A percentile compares a stretch with the other conserved stretches of the same genome.
phyloP scores from a whole-genome alignment of 2,329 filamentous ascomycete genomes.

The Pseudogymnoascus sp. region DNA sequence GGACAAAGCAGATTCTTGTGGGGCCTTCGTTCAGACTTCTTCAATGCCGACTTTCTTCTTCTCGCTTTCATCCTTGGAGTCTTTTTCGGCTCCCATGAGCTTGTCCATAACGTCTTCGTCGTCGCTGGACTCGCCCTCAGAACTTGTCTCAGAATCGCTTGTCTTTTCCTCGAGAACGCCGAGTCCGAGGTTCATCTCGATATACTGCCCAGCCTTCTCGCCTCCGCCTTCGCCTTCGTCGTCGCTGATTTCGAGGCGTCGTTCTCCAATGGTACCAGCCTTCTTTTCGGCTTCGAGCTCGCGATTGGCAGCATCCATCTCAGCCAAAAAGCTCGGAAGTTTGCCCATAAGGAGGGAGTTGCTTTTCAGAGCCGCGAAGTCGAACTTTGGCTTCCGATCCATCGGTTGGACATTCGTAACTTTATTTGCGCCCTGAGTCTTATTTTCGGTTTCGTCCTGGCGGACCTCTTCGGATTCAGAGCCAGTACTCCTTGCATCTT shows the following conservation, averaged over 20 bases:
- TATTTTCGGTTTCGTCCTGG: background rate
- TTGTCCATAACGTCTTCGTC: conserved; percentile 9
- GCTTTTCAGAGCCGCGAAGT: conserved; percentile 9
- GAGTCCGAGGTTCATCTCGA: conserved; percentile 18
- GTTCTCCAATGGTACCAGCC: conserved; percentile 10
- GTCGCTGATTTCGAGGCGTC: conserved; percentile 10
- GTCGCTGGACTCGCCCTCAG: conserved; percentile 3
- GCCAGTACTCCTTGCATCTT: background rate
- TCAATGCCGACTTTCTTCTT: conserved; percentile 2
- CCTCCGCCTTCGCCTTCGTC: background rate
- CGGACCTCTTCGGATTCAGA: background rate
- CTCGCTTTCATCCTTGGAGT: background rate
- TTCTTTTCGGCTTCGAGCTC: conserved; percentile 14
- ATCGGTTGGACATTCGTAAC: conserved; percentile 17
- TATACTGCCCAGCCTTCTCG: conserved; percentile 9
- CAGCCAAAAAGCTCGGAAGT: conserved; percentile 16
- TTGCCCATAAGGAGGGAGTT: conserved; percentile 1
- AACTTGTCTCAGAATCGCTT: conserved; percentile 9
- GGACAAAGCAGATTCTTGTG: background rate
- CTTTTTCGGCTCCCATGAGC: conserved; percentile 4
- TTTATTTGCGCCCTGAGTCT: background rate
- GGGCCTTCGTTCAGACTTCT: background rate
- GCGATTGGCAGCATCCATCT: conserved; percentile 18
- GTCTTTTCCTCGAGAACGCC: conserved; percentile 18
- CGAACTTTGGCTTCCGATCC: conserved; percentile 16